Conservation (phyloP, 768 basidiomycete species). For the Pleurotus tuber-regium region DNA sequence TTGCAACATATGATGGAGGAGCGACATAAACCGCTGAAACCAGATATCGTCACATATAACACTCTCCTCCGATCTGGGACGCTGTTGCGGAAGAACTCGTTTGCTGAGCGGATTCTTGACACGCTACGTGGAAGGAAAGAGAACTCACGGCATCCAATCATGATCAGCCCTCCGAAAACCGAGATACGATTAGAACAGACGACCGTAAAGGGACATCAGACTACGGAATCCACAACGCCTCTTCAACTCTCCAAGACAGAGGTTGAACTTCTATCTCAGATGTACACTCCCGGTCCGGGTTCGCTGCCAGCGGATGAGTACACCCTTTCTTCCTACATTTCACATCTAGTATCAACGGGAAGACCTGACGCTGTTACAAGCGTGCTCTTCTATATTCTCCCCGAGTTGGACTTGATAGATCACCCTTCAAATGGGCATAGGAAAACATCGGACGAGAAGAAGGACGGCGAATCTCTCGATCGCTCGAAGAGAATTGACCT, state of each 20-base stretch:
- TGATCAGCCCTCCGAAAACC: background rate
- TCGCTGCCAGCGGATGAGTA: constrained; percentile 34
- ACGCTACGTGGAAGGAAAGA: constrained; percentile 6
- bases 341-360: constrained; percentile 50
- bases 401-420: constrained; percentile 41
- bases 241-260: background rate
- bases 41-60: constrained; percentile 53
- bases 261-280: constrained; percentile 6
- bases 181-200: too few relatives aligned
- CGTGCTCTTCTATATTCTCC: constrained; percentile 55
- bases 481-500: constrained; percentile 33
- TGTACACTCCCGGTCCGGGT: constrained; percentile 9
- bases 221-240: constrained; percentile 1
- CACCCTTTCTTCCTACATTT: constrained; percentile 52
- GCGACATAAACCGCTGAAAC: constrained; percentile 39
- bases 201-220: too few relatives aligned
- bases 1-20: constrained; percentile 52
- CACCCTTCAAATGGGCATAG: constrained; percentile 24
- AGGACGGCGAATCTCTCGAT: background rate
- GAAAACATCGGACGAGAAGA: background rate
- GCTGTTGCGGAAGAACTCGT: constrained; percentile 42
- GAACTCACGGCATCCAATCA: constrained; percentile 3
- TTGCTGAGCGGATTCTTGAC: constrained; percentile 37
- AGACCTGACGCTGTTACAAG: constrained; percentile 39
- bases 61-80: constrained; percentile 56